Evolutionary conservation across 768 basidiomycete genomes (phyloP).

Genomic region (Kwoniella sp.): DNA sequence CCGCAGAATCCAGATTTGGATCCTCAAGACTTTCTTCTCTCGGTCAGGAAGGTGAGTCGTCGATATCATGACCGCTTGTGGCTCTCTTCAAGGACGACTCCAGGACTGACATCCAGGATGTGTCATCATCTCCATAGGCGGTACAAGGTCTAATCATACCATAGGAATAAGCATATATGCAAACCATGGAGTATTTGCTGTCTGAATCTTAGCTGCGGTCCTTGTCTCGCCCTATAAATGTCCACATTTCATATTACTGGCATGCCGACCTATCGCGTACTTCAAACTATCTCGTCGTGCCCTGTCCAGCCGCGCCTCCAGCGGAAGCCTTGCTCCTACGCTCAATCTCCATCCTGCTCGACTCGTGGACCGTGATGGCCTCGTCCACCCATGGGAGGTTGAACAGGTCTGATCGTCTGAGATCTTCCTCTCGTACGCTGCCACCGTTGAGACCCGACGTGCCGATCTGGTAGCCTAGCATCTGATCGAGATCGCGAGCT

Average conservation of each 20-base stretch:
- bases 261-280: too few relatives aligned
- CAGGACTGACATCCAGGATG: background rate
- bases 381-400: constrained; percentile 82
- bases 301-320: background rate
- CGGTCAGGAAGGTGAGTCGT: constrained; percentile 71
- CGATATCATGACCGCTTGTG: background rate
- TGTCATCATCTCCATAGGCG: constrained; percentile 17
- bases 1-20: constrained; percentile 81
- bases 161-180: background rate
- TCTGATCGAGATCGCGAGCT: constrained; percentile 82
- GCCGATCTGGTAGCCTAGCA: constrained; percentile 76
- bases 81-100: background rate
- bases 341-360: constrained; percentile 64
- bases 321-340: constrained; percentile 11
- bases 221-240: too few relatives aligned
- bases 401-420: constrained; percentile 88
- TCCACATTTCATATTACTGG: background rate
- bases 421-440: constrained; percentile 77
- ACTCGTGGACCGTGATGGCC: constrained; percentile 84
- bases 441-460: constrained; percentile 59
- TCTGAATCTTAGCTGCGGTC: background rate
- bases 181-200: background rate
- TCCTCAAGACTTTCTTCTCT: constrained; percentile 96
- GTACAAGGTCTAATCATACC: constrained; percentile 42
- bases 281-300: background rate